Percentiles rank a stretch among this genome's conserved stretches.
phyloP scores from a whole-genome alignment of 116 monocot genomes.

The Trichopus zeylanicus region DNA sequence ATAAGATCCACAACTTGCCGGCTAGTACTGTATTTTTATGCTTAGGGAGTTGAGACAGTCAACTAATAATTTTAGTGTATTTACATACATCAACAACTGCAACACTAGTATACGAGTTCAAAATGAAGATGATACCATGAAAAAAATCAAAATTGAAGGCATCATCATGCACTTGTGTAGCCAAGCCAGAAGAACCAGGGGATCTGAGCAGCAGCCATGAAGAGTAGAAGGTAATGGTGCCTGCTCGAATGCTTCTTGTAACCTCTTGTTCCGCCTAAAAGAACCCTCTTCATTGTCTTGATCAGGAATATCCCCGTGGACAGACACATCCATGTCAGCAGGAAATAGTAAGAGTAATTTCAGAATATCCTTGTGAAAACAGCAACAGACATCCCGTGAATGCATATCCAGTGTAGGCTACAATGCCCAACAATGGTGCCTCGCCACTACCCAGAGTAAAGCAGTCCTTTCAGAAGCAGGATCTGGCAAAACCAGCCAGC shows the following conservation, averaged over 20 bases:
- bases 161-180: constrained; percentile 1
- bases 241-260: constrained; percentile 32
- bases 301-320: constrained; percentile 44
- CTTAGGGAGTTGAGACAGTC: too few species aligned
- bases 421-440: constrained; percentile 35
- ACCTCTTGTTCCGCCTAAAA: constrained; percentile 24
- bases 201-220: constrained; percentile 41
- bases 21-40: too few species aligned
- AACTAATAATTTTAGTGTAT: too few species aligned
- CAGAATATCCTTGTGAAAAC: constrained; percentile 27
- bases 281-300: constrained; percentile 48
- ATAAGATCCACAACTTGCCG: too few species aligned
- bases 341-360: constrained; percentile 23
- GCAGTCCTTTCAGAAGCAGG: constrained; percentile 31
- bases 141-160: background rate
- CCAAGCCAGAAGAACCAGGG: constrained; percentile 46
- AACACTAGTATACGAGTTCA: too few species aligned
- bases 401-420: constrained; percentile 41
- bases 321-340: constrained; percentile 34
- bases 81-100: too few species aligned
- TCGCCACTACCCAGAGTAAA: constrained; percentile 41
- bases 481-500: constrained; percentile 42
- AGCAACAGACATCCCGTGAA: constrained; percentile 36
- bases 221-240: constrained; percentile 35
- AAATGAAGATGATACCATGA: too few species aligned